Evolutionary conservation across 2,329 filamentous ascomycete species (phyloP).

Genomic region (Zasmidium citrigriseum): DNA sequence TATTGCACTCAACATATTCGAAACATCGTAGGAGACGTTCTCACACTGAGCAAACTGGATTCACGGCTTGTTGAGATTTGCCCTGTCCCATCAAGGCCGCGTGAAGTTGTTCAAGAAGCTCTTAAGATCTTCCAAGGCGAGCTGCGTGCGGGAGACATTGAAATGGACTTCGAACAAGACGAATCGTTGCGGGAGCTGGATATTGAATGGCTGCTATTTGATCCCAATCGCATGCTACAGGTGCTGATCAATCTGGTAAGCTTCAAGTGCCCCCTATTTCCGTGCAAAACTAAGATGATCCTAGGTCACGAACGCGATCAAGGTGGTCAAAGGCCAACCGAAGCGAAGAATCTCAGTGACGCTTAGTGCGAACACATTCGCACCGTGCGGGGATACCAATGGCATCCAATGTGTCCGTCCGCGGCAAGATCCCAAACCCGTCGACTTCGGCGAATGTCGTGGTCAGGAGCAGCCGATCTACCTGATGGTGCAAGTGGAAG

Average conservation of each 20-base stretch:
- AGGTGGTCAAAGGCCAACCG: constrained; percentile 41
- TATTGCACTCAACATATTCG: constrained; percentile 33
- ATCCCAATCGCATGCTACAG: constrained; percentile 36
- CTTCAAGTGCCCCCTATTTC: background rate
- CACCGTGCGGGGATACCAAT: constrained; percentile 40
- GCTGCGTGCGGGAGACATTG: constrained; percentile 36
- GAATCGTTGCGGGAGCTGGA: constrained; percentile 11
- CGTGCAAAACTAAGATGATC: no score
- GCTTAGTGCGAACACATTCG: constrained; percentile 19
- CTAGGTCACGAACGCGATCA: constrained; percentile 46
- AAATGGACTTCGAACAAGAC: constrained; percentile 19
- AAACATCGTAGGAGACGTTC: constrained; percentile 49
- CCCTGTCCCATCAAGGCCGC: constrained; percentile 37
- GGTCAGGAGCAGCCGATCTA: constrained; percentile 27
- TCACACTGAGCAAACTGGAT: constrained; percentile 44
- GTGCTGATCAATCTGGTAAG: constrained; percentile 38
- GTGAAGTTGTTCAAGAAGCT: constrained; percentile 37
- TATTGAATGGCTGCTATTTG: constrained; percentile 28
- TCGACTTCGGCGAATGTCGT: constrained; percentile 14
- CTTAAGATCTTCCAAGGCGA: constrained; percentile 43
- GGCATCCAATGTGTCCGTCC: constrained; percentile 41
- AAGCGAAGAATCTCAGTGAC: constrained; percentile 38
- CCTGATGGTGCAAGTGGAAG: constrained; percentile 38
- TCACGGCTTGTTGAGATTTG: constrained; percentile 37
- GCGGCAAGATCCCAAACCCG: constrained; percentile 33